These are phyloP conservation scores for Malus hybrid DNA, from an alignment of 331 rosid species.

Conservation along the genomic window DNA sequence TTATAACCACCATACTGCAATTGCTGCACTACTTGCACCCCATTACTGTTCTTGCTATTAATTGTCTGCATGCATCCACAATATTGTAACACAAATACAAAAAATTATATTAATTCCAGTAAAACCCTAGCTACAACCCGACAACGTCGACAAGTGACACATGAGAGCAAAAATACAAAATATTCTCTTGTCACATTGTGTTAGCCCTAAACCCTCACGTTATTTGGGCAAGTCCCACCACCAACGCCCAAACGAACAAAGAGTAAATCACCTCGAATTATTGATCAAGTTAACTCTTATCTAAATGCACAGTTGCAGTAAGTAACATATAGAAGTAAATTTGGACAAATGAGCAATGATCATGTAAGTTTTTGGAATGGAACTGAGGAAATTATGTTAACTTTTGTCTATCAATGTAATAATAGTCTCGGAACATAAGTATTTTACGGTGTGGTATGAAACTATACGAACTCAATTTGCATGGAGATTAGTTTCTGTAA, in stretches of 20 bases:
- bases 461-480: neutral
- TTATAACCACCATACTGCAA: neutral
- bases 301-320: no score
- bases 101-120: neutral
- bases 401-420: neutral
- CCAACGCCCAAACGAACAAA: neutral
- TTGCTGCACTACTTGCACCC: slow-evolving; percentile 5
- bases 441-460: neutral
- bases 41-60: slow-evolving; percentile 4
- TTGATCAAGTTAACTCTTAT: no score
- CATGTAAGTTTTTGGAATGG: neutral
- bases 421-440: neutral
- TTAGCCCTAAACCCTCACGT: neutral
- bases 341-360: neutral
- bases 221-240: neutral
- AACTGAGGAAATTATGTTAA: neutral
- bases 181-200: neutral
- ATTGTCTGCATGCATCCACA: slow-evolving; percentile 31
- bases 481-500: neutral
- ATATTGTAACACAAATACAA: neutral
- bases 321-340: neutral
- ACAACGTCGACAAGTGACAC: neutral
- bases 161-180: neutral
- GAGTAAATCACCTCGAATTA: no score
- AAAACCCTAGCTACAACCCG: neutral